Conservation (phyloP, 768 basidiomycete species). For the Lactifluus echinatus region DNA sequence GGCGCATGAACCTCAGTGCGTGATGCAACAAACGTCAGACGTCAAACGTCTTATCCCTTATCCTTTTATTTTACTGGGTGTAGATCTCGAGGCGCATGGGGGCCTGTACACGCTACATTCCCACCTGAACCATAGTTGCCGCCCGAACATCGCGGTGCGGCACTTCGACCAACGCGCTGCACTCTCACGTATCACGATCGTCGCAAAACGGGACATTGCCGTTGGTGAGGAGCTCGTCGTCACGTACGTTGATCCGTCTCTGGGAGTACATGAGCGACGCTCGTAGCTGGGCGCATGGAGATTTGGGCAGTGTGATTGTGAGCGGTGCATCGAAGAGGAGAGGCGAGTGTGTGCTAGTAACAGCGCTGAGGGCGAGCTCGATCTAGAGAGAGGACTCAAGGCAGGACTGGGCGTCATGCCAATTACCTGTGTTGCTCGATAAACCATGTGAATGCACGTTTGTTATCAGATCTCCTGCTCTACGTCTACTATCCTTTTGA, state of each 20-base stretch:
- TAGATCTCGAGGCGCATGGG: constrained; percentile 79
- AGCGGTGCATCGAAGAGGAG: constrained; percentile 56
- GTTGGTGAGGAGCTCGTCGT: constrained; percentile 68
- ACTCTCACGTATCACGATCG: constrained; percentile 64
- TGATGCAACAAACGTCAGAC: too few species aligned
- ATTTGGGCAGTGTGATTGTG: constrained; percentile 62
- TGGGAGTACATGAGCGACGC: constrained; percentile 38
- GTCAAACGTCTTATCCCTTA: too few species aligned
- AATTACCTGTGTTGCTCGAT: too few species aligned
- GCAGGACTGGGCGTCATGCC: constrained; percentile 47
- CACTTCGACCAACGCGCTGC: constrained; percentile 64
- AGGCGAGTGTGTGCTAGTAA: background rate
- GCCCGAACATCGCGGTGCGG: constrained; percentile 69
- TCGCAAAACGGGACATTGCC: constrained; percentile 57
- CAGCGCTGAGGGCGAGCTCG: constrained; percentile 29
- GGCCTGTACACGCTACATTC: constrained; percentile 82
- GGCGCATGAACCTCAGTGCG: constrained; percentile 76
- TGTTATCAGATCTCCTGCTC: too few species aligned
- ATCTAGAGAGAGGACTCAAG: constrained; percentile 52
- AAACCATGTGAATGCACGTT: too few species aligned
- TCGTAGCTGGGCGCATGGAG: constrained; percentile 61
- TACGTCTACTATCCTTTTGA: too few species aligned
- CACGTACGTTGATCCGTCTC: constrained; percentile 69
- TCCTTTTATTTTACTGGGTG: too few species aligned
- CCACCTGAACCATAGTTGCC: constrained; percentile 80